Percentiles rank a stretch among this genome's conserved stretches.
These are phyloP conservation scores for Trichomonas gallinae DNA, from an alignment of 208 protist genomes.

Conservation along the genomic window DNA sequence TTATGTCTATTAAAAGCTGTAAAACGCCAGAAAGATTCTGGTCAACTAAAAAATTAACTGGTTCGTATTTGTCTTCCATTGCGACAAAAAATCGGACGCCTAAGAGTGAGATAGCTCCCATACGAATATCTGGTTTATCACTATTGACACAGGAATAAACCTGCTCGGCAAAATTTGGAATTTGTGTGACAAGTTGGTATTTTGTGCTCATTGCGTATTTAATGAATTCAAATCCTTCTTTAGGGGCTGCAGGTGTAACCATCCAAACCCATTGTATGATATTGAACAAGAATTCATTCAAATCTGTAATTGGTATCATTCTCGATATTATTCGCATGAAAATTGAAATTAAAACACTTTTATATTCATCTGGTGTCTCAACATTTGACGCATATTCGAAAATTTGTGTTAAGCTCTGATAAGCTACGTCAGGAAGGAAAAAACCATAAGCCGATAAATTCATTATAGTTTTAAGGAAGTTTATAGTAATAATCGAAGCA, in stretches of 20 bases:
- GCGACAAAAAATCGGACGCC: not conserved
- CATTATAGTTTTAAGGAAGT: not conserved
- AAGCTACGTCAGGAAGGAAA: not conserved
- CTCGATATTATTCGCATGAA: not conserved
- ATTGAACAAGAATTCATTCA: not conserved
- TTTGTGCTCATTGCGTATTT: not conserved
- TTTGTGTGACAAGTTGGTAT: not conserved
- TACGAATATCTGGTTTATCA: not conserved
- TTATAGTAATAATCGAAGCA: not conserved
- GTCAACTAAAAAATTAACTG: not conserved
- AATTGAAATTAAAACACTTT: not conserved
- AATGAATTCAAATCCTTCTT: not conserved
- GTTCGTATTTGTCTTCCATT: not conserved
- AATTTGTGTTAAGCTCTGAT: not conserved
- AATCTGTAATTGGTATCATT: not conserved
- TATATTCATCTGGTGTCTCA: not conserved
- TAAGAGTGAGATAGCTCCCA: not conserved
- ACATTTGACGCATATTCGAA: not conserved
- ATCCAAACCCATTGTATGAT: not conserved
- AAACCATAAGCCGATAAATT: not conserved
- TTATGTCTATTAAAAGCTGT: not conserved
- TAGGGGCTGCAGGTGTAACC: not conserved
- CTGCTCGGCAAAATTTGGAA: not conserved
- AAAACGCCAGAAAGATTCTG: not conserved
- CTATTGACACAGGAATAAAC: not conserved